Conservation (phyloP, 2,329 filamentous ascomycete genomes). For the Tolypocladium ovalisporum region DNA sequence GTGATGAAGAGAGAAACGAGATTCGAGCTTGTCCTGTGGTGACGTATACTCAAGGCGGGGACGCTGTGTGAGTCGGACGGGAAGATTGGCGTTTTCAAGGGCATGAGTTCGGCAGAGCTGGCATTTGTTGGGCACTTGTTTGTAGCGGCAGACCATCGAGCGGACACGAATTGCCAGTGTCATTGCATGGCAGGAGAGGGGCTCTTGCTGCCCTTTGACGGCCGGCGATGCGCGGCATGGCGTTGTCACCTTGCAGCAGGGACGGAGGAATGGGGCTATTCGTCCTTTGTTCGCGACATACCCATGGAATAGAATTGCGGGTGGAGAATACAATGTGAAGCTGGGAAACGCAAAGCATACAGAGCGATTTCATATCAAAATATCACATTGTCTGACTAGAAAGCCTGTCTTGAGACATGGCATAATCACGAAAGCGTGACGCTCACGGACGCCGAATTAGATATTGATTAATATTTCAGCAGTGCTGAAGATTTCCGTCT, state of each 20-base stretch:
- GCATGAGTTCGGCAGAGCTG: constrained; percentile 1
- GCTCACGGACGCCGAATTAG: not conserved
- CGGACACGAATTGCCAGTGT: not conserved
- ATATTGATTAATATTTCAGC: not conserved
- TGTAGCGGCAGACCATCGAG: not conserved
- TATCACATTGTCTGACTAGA: not conserved
- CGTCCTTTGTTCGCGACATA: not conserved
- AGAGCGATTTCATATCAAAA: not conserved
- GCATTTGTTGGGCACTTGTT: not conserved
- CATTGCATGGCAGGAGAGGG: not conserved
- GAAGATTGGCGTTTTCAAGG: not conserved
- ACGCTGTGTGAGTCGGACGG: not conserved
- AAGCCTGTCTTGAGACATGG: not conserved
- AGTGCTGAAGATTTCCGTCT: not conserved
- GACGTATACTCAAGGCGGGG: not conserved
- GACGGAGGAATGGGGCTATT: not conserved
- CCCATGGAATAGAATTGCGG: not conserved
- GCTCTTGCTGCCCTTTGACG: not conserved
- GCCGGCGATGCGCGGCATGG: not conserved
- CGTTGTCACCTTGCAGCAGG: not conserved
- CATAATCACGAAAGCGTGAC: not conserved
- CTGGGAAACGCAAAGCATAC: not conserved
- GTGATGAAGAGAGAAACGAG: not conserved
- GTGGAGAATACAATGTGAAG: not conserved
- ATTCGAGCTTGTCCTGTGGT: not conserved